Conservation (phyloP, 495 filamentous ascomycete species). For the Emericellopsis terricola region DNA sequence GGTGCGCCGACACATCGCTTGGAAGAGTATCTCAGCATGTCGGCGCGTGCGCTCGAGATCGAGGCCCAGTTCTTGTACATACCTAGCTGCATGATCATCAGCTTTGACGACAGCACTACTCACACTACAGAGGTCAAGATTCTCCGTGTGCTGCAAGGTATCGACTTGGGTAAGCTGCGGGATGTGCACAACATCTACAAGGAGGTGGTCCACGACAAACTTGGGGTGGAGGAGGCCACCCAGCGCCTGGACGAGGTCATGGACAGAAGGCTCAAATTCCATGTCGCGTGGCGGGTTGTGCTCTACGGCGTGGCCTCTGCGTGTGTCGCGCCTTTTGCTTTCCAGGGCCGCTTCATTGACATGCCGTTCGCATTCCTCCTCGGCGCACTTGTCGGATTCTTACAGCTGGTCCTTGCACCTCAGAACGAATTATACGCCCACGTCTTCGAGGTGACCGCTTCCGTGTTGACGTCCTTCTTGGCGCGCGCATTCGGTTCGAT, state of each 20-base stretch:
- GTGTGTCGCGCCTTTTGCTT: constrained; percentile 72
- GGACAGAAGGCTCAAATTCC: constrained; percentile 41
- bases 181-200: constrained; percentile 88
- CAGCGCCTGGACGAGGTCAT: constrained; percentile 48
- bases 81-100: constrained; percentile 89
- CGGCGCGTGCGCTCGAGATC: constrained; percentile 71
- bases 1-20: constrained; percentile 64
- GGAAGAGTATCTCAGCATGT: constrained; percentile 79
- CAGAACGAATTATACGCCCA: constrained; percentile 68
- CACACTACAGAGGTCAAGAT: constrained; percentile 91
- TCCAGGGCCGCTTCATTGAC: constrained; percentile 72
- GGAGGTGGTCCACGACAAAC: constrained; percentile 75
- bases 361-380: constrained; percentile 76
- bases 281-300: constrained; percentile 52
- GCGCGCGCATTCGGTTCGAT: constrained; percentile 80
- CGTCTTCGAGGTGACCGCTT: constrained; percentile 80
- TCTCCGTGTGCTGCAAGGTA: constrained; percentile 53
- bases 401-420: constrained; percentile 69
- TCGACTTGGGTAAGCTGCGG: constrained; percentile 69
- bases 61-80: constrained; percentile 86
- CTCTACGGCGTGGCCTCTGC: constrained; percentile 77
- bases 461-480: constrained; percentile 77
- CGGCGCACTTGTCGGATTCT: constrained; percentile 60
- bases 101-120: constrained; percentile 75
- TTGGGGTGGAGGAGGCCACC: constrained; percentile 72